These are phyloP conservation scores for Solanum hybrid DNA, from an alignment of 305 asterid species.

Conservation along the genomic window DNA sequence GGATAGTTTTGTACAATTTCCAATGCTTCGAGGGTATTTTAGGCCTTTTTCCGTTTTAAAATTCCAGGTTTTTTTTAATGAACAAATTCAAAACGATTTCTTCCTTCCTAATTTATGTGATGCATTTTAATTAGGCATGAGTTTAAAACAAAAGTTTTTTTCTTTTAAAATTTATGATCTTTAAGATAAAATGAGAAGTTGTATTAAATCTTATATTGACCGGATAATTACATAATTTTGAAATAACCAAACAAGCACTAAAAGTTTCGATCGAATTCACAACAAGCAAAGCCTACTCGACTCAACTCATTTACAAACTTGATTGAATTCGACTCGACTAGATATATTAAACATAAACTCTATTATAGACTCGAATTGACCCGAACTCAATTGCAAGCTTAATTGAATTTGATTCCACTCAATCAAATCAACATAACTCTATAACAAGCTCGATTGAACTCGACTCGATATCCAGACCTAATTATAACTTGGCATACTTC, in stretches of 20 bases:
- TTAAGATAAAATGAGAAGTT: not conserved
- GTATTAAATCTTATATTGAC: not conserved
- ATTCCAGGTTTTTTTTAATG: not conserved
- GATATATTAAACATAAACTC: not conserved
- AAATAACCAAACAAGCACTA: not conserved
- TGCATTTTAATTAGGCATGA: not conserved
- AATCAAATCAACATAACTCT: not conserved
- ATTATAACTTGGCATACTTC: conserved; percentile 49
- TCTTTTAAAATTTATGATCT: not conserved
- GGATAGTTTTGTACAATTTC: too few species aligned
- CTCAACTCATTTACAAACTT: not conserved
- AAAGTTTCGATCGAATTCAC: not conserved
- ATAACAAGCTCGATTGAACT: not conserved
- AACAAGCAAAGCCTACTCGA: not conserved
- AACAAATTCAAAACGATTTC: not conserved
- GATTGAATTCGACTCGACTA: not conserved
- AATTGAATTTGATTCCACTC: not conserved
- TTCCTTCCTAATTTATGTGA: not conserved
- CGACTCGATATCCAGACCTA: not conserved
- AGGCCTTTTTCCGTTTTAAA: not conserved
- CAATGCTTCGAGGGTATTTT: too few species aligned
- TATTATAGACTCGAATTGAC: not conserved
- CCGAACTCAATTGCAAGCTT: not conserved
- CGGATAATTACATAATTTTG: not conserved
- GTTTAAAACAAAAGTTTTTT: not conserved